A percentile compares a stretch with the other conserved stretches of the same genome.
Conservation (phyloP, 176 grass and related monocot species). For the Elymus sibiricus region DNA sequence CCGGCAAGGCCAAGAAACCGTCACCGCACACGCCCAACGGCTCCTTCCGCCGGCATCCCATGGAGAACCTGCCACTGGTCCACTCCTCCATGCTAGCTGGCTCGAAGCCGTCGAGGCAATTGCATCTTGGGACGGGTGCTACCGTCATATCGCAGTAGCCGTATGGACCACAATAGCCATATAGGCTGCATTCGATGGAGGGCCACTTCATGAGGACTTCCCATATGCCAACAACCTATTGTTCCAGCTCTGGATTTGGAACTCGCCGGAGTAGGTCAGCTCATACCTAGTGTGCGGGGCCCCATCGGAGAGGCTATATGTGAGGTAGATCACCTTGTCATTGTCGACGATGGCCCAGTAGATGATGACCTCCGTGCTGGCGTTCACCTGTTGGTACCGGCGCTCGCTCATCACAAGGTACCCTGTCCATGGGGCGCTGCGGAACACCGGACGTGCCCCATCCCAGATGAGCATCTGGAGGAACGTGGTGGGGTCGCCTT, state of each 20-base stretch:
- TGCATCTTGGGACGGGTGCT: too few species aligned
- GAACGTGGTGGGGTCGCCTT: fast-evolving
- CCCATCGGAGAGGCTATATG: background rate
- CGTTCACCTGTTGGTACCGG: background rate
- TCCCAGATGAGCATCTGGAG: background rate
- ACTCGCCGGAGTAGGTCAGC: background rate
- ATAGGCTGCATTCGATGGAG: too few species aligned
- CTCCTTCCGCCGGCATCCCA: background rate
- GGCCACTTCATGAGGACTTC: too few species aligned
- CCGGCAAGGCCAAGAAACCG: too few species aligned
- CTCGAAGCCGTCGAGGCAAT: too few species aligned
- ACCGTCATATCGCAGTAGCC: too few species aligned
- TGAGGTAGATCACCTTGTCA: background rate
- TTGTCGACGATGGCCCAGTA: fast-evolving
- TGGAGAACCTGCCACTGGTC: background rate
- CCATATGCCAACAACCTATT: fast-evolving
- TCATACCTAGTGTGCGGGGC: background rate
- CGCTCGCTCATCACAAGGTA: background rate
- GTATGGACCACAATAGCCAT: too few species aligned
- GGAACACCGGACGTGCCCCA: background rate
- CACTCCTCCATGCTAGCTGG: too few species aligned
- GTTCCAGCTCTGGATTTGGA: background rate
- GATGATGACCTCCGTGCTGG: background rate
- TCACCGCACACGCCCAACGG: too few species aligned
- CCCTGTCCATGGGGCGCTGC: background rate